These are phyloP conservation scores for Yarrowia deformans DNA, from an alignment of 805 yeast species.

Conservation along the genomic window DNA sequence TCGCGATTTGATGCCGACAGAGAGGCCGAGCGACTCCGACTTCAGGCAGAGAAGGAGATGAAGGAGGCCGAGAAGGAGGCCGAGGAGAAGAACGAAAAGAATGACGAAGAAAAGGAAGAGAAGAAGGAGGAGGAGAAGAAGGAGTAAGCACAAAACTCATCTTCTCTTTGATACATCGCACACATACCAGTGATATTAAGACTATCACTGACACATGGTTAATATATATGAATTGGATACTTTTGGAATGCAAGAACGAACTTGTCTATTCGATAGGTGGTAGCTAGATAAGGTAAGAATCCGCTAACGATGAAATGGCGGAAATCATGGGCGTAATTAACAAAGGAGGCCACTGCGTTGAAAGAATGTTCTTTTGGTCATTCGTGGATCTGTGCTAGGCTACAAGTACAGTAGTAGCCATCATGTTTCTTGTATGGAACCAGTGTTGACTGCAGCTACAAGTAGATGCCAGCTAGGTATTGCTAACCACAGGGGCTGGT, in stretches of 20 bases:
- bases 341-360: too few species aligned
- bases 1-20: neutral
- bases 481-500: too few species aligned
- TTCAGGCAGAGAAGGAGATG: slow-evolving; percentile 6
- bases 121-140: slow-evolving; percentile 8
- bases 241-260: neutral
- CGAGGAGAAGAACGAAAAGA: neutral
- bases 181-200: neutral
- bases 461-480: too few species aligned
- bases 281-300: too few species aligned
- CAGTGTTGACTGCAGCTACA: too few species aligned
- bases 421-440: too few species aligned
- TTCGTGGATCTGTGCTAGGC: too few species aligned
- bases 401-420: too few species aligned
- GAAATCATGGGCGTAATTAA: too few species aligned
- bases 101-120: neutral
- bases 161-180: neutral
- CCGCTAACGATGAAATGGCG: too few species aligned
- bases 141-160: neutral
- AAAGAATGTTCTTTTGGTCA: too few species aligned
- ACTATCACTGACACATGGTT: neutral
- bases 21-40: slow-evolving; percentile 13
- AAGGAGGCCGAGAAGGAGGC: slow-evolving; percentile 16
- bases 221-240: neutral
- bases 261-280: too few species aligned